Base-by-base conservation (phyloP, 495 filamentous ascomycete species). In the Neurospora intermedia region DNA sequence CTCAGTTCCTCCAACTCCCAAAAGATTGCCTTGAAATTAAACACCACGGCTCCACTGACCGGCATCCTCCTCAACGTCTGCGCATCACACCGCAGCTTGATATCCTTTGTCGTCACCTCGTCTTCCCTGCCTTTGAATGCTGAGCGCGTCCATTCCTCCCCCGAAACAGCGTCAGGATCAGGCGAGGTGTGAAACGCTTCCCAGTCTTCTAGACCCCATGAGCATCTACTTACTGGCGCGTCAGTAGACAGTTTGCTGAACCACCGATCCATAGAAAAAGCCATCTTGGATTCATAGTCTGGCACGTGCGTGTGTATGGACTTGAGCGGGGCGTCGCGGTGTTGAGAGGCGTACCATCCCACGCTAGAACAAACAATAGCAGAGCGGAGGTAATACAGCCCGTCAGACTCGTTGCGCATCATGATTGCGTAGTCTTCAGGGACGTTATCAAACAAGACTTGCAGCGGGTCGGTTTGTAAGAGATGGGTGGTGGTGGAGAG, bases 1-100 rank as follows among this genome's bases (percentile, higher is more conserved):
- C 90, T 83, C 74, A 97, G 89, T 75, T 92, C 89, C 20, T 83
- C 78, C 0, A 97, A 80, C 0, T 91, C 91, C 3, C 93, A 96
- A 82, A 97, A 97, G 0, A 97, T 79, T 0, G 91, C 94, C 78
- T 96, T 97, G 88, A 94, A 97, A 78, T 97, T 97, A 82, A 97
- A 97, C 3, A 93, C 87, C 10, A 97, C 82, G 0, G 86, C 89
- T 0, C 87, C 92, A 0, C 90, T 92, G 6, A 97, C 81, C 3
- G 94, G 94, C 1, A 97, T 83, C 38, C 94, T 87, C 15, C 94
- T 89, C 20, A 97, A 85, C 0, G 94, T 97, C 81, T 97, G 94
- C 92, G 93, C 96, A 79, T 97, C 94, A 3, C 96, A 93, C n/a
- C 94, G 88, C 16, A 97, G 86, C 72, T 90, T 81, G 75, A 91